phyloP scores from a whole-genome alignment of 345 rosid species.

The Salix suchowensis region DNA sequence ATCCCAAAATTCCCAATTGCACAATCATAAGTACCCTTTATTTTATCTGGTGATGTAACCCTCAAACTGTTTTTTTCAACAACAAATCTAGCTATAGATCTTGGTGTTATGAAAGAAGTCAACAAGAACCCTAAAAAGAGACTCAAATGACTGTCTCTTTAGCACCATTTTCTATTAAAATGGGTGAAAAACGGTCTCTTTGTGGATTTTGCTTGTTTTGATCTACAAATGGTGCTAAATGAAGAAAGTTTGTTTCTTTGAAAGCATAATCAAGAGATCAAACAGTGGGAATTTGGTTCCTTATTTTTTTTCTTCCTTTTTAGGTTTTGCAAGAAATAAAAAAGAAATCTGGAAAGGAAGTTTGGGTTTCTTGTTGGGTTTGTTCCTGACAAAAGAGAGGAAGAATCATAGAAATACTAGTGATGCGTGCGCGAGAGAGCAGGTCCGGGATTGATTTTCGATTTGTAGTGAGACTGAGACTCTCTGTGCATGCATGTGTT shows the following conservation, averaged over 20 bases:
- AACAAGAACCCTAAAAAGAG: slow-evolving; percentile 35
- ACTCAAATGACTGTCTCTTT: neutral
- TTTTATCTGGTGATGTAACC: slow-evolving; percentile 86
- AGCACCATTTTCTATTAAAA: slow-evolving; percentile 8
- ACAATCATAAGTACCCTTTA: slow-evolving; percentile 77
- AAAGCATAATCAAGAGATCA: neutral
- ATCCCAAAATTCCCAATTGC: slow-evolving; percentile 98
- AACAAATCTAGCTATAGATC: slow-evolving; percentile 55
- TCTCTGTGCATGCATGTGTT: neutral
- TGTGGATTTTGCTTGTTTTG: slow-evolving; percentile 1
- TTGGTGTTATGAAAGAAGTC: slow-evolving; percentile 15
- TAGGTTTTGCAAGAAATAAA: neutral
- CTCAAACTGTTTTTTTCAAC: slow-evolving; percentile 94
- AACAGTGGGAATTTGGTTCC: neutral
- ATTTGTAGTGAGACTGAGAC: too few species aligned
- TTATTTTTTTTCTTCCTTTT: neutral
- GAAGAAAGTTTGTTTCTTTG: neutral
- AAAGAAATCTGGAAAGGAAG: neutral
- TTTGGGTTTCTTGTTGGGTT: neutral
- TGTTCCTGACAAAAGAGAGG: neutral
- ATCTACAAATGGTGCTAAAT: slow-evolving; percentile 10
- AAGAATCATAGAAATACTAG: neutral
- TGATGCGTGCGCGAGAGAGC: neutral
- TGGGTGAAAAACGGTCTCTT: neutral
- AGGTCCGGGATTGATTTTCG: too few species aligned